Percentiles rank a stretch among this genome's conserved stretches.
phyloP scores from a whole-genome alignment of 306 rosid genomes.

The Sechiopsis laciniata region DNA sequence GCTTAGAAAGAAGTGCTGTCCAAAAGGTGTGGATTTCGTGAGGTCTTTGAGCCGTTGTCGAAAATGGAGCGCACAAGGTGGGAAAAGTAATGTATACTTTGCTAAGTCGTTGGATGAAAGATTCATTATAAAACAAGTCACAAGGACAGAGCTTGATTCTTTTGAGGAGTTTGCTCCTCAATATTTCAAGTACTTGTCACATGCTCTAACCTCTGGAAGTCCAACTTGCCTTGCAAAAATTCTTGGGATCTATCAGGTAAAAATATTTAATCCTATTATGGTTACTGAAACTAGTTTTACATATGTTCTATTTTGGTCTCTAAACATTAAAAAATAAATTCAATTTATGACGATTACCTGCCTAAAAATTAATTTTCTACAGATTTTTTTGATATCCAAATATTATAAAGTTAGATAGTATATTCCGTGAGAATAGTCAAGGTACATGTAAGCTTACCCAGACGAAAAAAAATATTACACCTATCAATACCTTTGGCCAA shows the following conservation, averaged over 20 bases:
- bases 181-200: slow-evolving; percentile 76
- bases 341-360: too few relatives aligned
- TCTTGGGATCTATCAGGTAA: slow-evolving; percentile 90
- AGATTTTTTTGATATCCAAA: too few relatives aligned
- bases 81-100: slow-evolving; percentile 93
- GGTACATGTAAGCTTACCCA: too few relatives aligned
- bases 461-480: neutral
- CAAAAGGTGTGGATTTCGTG: slow-evolving; percentile 66
- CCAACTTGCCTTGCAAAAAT: slow-evolving; percentile 97
- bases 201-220: slow-evolving; percentile 60
- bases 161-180: slow-evolving; percentile 81
- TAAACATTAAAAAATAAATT: neutral
- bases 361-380: too few relatives aligned
- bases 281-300: too few relatives aligned
- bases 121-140: slow-evolving; percentile 85
- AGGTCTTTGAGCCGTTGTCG: slow-evolving; percentile 84
- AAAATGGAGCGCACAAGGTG: slow-evolving; percentile 98
- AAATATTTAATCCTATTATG: slow-evolving; percentile 3
- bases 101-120: slow-evolving; percentile 94
- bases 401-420: too few relatives aligned
- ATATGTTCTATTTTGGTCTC: too few relatives aligned
- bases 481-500: neutral
- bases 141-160: slow-evolving; percentile 86
- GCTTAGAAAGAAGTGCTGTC: slow-evolving; percentile 84
- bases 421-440: too few relatives aligned